phyloP scores from a whole-genome alignment of 2,329 filamentous ascomycete species.

The Diaporthe vexans region DNA sequence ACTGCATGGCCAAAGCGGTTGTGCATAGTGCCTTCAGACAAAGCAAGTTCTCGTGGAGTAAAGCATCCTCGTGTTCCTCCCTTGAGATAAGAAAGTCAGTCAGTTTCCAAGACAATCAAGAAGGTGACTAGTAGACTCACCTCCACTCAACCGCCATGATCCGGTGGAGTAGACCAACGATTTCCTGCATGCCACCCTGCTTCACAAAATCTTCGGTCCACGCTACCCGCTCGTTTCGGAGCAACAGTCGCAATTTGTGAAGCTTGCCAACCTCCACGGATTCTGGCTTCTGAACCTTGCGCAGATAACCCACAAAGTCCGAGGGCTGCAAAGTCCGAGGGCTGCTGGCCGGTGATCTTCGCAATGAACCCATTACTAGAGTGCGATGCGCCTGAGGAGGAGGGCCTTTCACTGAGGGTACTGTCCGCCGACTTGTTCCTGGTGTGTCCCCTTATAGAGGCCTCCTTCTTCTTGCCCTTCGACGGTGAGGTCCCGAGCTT shows the following conservation, averaged over 20 bases:
- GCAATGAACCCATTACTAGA: slow-evolving; percentile 72
- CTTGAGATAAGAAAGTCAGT: slow-evolving; percentile 58
- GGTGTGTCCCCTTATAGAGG: slow-evolving; percentile 73
- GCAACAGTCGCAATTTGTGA: slow-evolving; percentile 89
- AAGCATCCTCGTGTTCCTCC: slow-evolving; percentile 94
- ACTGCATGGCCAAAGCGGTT: slow-evolving; percentile 86
- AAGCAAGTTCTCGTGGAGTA: slow-evolving; percentile 91
- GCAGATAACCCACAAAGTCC: slow-evolving; percentile 89
- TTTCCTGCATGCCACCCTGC: slow-evolving; percentile 92
- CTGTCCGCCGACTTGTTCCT: slow-evolving; percentile 82
- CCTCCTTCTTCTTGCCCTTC: slow-evolving; percentile 81
- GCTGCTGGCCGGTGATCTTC: slow-evolving; percentile 80
- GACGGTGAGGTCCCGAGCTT: slow-evolving; percentile 76
- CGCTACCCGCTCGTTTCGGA: slow-evolving; percentile 94
- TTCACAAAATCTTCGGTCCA: slow-evolving; percentile 96
- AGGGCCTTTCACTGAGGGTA: slow-evolving; percentile 71
- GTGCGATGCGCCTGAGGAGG: slow-evolving; percentile 64
- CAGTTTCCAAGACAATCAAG: slow-evolving; percentile 41
- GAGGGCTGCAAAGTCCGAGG: slow-evolving; percentile 84
- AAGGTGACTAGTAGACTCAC: slow-evolving; percentile 61
- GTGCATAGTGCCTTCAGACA: slow-evolving; percentile 96
- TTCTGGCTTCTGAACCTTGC: slow-evolving; percentile 84
- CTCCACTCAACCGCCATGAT: slow-evolving; percentile 98
- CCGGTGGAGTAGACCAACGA: slow-evolving; percentile 87
- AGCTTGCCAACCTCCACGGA: slow-evolving; percentile 93